These are phyloP conservation scores for Naganishia sp. DNA, from an alignment of 1,284 basidiomycete genomes.

Conservation along the genomic window DNA sequence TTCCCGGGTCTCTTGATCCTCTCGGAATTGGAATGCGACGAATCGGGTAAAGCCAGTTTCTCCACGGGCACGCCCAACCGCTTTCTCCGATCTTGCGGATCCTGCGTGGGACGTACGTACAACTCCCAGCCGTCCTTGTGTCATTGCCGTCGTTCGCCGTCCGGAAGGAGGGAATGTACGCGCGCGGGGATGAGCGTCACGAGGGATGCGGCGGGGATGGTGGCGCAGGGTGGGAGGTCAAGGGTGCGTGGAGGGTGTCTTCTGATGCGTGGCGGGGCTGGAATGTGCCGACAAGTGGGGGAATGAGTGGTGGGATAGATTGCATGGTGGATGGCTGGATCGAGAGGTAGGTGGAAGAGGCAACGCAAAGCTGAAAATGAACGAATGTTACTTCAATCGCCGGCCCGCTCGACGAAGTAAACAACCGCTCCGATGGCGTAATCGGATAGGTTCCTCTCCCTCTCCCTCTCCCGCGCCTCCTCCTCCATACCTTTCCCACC, in stretches of 20 bases:
- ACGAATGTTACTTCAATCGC: background rate
- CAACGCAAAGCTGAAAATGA: no score
- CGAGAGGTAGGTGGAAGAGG: no score
- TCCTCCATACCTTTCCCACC: no score
- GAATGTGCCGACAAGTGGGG: background rate
- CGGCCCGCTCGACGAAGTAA: conserved; percentile 4
- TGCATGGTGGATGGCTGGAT: background rate
- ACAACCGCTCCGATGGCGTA: background rate
- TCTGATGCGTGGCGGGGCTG: conserved; percentile 62
- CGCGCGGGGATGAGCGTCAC: conserved; percentile 67
- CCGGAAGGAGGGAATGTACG: conserved; percentile 62
- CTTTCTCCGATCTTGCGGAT: conserved; percentile 17
- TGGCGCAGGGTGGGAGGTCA: conserved; percentile 59
- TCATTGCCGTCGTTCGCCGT: conserved; percentile 67
- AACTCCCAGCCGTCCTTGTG: conserved; percentile 84
- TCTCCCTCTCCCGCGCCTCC: background rate
- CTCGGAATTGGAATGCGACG: background rate
- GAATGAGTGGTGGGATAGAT: no score
- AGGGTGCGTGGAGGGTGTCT: conserved; percentile 74
- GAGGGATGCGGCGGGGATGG: conserved; percentile 62
- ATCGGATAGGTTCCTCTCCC: background rate
- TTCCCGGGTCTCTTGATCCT: no score
- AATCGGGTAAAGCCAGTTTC: conserved; percentile 15
- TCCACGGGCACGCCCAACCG: conserved; percentile 48
- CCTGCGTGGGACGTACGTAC: conserved; percentile 60